phyloP scores from a whole-genome alignment of 1,139 yeast genomes.

The Zygoascus hellenicus region DNA sequence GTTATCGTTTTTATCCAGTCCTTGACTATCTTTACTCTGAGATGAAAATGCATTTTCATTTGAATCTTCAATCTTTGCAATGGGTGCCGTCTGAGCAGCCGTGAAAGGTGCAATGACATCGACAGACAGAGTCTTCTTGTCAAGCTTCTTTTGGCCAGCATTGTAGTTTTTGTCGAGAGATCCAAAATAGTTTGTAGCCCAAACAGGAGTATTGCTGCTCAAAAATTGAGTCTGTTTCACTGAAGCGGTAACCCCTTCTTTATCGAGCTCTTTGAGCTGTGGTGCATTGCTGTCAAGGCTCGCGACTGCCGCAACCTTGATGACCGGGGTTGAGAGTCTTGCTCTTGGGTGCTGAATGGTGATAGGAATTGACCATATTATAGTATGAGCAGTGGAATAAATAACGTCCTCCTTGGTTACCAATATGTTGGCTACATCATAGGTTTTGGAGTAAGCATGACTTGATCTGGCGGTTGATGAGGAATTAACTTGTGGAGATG shows the following conservation, averaged over 20 bases:
- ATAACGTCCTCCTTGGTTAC: slow-evolving; percentile 15
- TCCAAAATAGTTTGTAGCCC: slow-evolving; percentile 7
- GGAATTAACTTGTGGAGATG: background rate
- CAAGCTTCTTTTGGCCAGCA: slow-evolving; percentile 2
- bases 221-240: slow-evolving; percentile 4
- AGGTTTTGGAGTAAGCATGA: background rate
- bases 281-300: slow-evolving; percentile 10
- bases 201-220: slow-evolving; percentile 3
- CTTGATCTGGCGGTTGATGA: background rate
- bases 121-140: background rate
- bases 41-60: slow-evolving; percentile 8
- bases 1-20: slow-evolving; percentile 1
- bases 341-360: slow-evolving; percentile 28
- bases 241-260: background rate
- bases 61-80: background rate
- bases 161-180: slow-evolving; percentile 7
- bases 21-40: slow-evolving; percentile 6
- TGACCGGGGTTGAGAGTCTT: slow-evolving; percentile 23
- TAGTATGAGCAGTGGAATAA: slow-evolving; percentile 9
- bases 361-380: slow-evolving; percentile 25
- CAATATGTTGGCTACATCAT: slow-evolving; percentile 11
- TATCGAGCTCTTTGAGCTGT: background rate
- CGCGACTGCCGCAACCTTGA: slow-evolving; percentile 20
- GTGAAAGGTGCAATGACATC: background rate
- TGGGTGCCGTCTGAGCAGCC: background rate